A percentile compares a stretch with the other conserved stretches of the same genome.
Evolutionary conservation across 2,329 filamentous ascomycete genomes (phyloP).

Genomic region (Pyricularia pennisetigena): DNA sequence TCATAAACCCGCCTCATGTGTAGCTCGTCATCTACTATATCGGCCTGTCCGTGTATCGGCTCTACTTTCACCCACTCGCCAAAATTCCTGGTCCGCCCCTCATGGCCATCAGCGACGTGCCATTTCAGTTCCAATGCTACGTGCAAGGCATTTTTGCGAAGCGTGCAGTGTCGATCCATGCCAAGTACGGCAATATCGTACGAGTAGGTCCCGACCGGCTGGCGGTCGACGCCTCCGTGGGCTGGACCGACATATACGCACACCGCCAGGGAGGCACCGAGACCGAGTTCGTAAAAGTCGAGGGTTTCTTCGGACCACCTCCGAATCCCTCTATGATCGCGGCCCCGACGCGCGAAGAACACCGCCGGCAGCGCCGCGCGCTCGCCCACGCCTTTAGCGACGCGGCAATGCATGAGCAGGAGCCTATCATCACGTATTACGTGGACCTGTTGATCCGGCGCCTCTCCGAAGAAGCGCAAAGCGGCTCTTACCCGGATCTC

Average conservation of each 20-base stretch:
- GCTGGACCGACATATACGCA: background rate
- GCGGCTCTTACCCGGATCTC: conserved; percentile 11
- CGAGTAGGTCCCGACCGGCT: conserved; percentile 1
- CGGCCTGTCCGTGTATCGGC: conserved; percentile 3
- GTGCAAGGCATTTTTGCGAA: background rate
- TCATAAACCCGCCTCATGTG: no score
- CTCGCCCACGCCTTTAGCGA: conserved; percentile 17
- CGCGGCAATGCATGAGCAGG: conserved; percentile 14
- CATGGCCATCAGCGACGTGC: conserved; percentile 13
- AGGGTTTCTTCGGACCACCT: background rate
- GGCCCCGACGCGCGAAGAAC: conserved; percentile 19
- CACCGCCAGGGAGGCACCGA: background rate
- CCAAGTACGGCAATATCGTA: conserved; percentile 2
- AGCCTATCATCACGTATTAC: conserved; percentile 12
- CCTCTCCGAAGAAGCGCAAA: conserved; percentile 8
- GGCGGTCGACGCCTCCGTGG: background rate
- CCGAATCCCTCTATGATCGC: background rate
- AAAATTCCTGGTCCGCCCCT: conserved; percentile 15
- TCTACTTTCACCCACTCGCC: conserved; percentile 3
- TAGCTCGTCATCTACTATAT: conserved; percentile 5
- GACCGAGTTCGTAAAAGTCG: background rate
- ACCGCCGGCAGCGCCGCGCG: conserved; percentile 13
- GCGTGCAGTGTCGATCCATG: background rate
- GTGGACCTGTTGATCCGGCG: conserved; percentile 11
- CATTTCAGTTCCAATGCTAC: background rate